A percentile compares a stretch with the other conserved stretches of the same genome.
These are phyloP conservation scores for Termitomyces sp. DNA, from an alignment of 768 basidiomycete species.

Conservation along the genomic window DNA sequence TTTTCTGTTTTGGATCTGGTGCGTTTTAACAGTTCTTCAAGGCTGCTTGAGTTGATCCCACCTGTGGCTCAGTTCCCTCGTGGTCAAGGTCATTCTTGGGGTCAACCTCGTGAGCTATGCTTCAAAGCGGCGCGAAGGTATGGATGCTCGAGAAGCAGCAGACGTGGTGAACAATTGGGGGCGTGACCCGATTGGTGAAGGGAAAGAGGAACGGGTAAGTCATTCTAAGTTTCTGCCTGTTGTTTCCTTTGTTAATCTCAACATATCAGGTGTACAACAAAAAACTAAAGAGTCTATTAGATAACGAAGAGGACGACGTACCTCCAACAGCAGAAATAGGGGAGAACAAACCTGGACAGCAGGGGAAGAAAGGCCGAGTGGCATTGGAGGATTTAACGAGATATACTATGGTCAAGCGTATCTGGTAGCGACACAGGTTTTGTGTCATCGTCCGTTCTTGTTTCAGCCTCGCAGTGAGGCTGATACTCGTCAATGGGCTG, in stretches of 20 bases:
- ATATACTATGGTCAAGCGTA: slow-evolving; percentile 95
- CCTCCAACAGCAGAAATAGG: slow-evolving; percentile 67
- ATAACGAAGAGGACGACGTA: slow-evolving; percentile 66
- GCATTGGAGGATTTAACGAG: slow-evolving; percentile 86
- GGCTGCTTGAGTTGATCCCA: background rate
- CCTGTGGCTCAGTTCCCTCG: slow-evolving; percentile 56
- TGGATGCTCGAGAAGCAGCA: slow-evolving; percentile 70
- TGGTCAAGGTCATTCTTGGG: slow-evolving; percentile 90
- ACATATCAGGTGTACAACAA: slow-evolving; percentile 68
- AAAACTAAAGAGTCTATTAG: slow-evolving; percentile 68
- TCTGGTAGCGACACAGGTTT: slow-evolving; percentile 43
- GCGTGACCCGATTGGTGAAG: slow-evolving; percentile 88
- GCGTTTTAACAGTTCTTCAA: slow-evolving; percentile 8
- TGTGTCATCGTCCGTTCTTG: background rate
- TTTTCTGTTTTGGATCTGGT: slow-evolving; percentile 84
- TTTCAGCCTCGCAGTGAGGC: background rate
- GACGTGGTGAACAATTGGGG: slow-evolving; percentile 86
- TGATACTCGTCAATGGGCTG: background rate
- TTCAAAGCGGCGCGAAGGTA: slow-evolving; percentile 62
- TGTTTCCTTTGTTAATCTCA: background rate
- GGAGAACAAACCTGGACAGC: slow-evolving; percentile 41
- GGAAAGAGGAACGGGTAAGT: slow-evolving; percentile 74
- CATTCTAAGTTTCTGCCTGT: slow-evolving; percentile 1
- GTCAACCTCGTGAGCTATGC: slow-evolving; percentile 85
- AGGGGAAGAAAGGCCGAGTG: slow-evolving; percentile 53